Base-by-base conservation (phyloP, 2,329 filamentous ascomycete genomes). In the Akanthomyces uredinophilus region DNA sequence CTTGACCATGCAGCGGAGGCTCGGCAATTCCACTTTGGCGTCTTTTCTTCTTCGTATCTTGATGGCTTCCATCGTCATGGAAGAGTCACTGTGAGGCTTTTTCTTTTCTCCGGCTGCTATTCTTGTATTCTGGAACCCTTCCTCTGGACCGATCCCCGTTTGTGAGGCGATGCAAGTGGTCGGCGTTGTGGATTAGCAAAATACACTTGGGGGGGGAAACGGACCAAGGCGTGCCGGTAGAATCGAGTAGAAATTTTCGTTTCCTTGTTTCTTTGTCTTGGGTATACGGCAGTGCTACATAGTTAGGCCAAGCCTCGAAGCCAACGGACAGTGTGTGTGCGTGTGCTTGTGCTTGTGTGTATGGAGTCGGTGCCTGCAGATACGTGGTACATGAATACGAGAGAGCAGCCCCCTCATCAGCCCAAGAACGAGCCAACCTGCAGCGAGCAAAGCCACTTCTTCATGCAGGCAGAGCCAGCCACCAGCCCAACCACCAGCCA, bases 281-380 rank as follows among this genome's bases (percentile, higher is more conserved):
- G 32, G 27, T 24, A 56, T 41, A 58, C 55, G 44, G 32, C 32
- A 35, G 32, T 20, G 29, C 14, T 29, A n/a, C n/a, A n/a, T n/a
- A n/a, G n/a, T n/a, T n/a, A 35, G 32, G 54, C 54, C 43, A 57
- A 47, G 54, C 14, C 54, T 39, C 37, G 8, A 1, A 14, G 47
- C 47, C 18, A 57, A 14, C n/a, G n/a, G n/a, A n/a, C n/a, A n/a
- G n/a, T n/a, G n/a, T n/a, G n/a, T n/a, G n/a, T n/a, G n/a, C n/a
- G n/a, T n/a, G n/a, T n/a, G n/a, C n/a, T n/a, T n/a, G 32, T 35
- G 32, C 11, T 5, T 22, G 35, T 35, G 32, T 22, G 35, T 29
- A 50, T 58, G 55, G 55, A 58, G 55, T 50, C 55, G 44, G 55
- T 58, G 55, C 55, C 55, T 58, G 55, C 55, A 58, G 32, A 58